phyloP scores from a whole-genome alignment of 139 green algal genomes.

The Chlamydomonas sphaeroides region DNA sequence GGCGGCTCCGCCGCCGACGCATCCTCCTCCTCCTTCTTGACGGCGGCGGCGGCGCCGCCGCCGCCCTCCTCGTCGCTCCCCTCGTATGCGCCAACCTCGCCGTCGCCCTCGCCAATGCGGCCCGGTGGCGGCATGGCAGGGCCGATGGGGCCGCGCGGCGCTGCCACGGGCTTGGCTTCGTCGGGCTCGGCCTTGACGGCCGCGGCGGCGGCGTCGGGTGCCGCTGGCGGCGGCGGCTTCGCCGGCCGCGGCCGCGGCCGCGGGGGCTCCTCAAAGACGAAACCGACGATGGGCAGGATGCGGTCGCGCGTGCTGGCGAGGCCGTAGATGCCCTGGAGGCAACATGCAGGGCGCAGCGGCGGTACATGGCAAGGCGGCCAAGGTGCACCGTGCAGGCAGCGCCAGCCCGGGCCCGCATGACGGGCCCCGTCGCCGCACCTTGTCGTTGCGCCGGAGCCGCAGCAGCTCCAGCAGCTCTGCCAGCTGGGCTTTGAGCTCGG shows the following conservation, averaged over 20 bases:
- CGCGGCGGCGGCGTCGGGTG: background rate
- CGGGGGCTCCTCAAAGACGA: slow-evolving; percentile 54
- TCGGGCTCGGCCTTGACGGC: background rate
- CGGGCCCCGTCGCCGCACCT: slow-evolving; percentile 1
- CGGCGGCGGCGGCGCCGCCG: background rate
- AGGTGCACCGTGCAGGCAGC: too few relatives aligned
- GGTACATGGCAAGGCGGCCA: too few relatives aligned
- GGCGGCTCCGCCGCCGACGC: background rate
- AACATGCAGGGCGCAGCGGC: too few relatives aligned
- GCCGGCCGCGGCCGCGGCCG: background rate
- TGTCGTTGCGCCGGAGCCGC: slow-evolving; percentile 30
- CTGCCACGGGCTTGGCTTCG: background rate
- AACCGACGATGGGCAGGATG: slow-evolving; percentile 37
- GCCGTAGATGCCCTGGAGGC: slow-evolving; percentile 41
- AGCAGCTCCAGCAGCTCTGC: slow-evolving; percentile 36
- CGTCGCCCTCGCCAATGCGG: background rate
- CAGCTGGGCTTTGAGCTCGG: slow-evolving; percentile 32
- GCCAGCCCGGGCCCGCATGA: too few relatives aligned
- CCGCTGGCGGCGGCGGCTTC: background rate
- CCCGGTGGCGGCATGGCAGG: background rate
- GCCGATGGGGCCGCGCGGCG: background rate
- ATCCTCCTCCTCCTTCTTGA: background rate
- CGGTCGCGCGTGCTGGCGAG: background rate
- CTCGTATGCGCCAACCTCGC: background rate
- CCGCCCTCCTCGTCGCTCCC: background rate